These are phyloP conservation scores for Fomitopsis pinicola DNA, from an alignment of 1,284 basidiomycete genomes.

Conservation along the genomic window DNA sequence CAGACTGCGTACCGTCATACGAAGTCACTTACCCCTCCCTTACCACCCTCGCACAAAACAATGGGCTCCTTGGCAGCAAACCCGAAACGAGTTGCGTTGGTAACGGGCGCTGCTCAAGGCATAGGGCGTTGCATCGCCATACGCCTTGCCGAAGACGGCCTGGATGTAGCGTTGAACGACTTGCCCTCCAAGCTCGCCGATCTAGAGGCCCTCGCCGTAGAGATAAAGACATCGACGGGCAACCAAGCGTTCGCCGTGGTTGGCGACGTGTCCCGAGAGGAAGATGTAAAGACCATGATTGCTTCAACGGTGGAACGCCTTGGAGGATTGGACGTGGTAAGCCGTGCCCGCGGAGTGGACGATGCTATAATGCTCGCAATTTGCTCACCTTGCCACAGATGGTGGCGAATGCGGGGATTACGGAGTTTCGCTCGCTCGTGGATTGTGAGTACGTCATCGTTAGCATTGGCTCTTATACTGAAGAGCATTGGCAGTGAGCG, in stretches of 20 bases:
- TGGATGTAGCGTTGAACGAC: conserved; percentile 20
- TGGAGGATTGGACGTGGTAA: conserved; percentile 6
- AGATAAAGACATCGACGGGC: conserved; percentile 7
- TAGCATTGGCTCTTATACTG: background rate
- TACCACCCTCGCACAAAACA: background rate
- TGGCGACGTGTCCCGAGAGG: conserved; percentile 8
- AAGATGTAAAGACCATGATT: conserved; percentile 3
- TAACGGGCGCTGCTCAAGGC: conserved; percentile 6
- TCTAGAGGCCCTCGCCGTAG: conserved; percentile 8
- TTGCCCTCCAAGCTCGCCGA: conserved; percentile 7
- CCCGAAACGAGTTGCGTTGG: background rate
- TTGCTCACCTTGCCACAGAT: conserved; percentile 13
- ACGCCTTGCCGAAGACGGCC: conserved; percentile 16
- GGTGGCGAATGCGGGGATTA: conserved; percentile 31
- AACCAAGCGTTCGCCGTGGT: conserved; percentile 2
- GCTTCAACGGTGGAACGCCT: background rate
- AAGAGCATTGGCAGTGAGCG: conserved; percentile 9
- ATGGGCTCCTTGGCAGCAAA: background rate
- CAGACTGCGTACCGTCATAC: background rate
- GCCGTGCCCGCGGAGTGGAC: background rate
- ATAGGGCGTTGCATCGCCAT: conserved; percentile 9
- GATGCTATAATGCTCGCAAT: background rate
- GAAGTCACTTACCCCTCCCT: background rate
- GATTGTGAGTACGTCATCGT: conserved; percentile 12
- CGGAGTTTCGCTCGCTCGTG: conserved; percentile 15